phyloP scores from a whole-genome alignment of 106 monocot species.

The Allium cepa region DNA sequence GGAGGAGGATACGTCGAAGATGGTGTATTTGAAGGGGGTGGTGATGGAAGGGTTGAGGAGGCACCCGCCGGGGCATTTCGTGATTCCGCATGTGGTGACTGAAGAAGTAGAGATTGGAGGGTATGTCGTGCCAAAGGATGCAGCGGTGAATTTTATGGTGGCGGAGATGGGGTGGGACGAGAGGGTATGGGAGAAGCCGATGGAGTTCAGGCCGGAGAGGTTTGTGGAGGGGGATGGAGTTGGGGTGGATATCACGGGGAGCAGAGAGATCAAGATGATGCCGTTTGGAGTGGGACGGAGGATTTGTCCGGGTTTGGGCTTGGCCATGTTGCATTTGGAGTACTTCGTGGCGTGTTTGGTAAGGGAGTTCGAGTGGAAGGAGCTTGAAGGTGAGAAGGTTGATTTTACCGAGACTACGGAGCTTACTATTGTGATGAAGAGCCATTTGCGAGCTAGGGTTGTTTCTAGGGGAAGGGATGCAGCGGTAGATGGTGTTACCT shows the following conservation, averaged over 20 bases:
- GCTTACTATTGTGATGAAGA: slow-evolving; percentile 25
- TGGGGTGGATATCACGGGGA: slow-evolving; percentile 8
- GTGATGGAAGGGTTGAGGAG: slow-evolving; percentile 30
- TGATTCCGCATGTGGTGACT: slow-evolving; percentile 23
- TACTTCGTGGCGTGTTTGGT: slow-evolving; percentile 24
- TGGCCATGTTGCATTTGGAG: slow-evolving; percentile 18
- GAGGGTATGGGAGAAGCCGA: slow-evolving; percentile 20
- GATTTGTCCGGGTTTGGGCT: slow-evolving; percentile 14
- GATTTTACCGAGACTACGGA: slow-evolving; percentile 21
- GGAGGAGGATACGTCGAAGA: slow-evolving; percentile 19
- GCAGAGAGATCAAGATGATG: slow-evolving; percentile 35
- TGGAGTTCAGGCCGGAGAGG: slow-evolving; percentile 31
- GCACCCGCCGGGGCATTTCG: slow-evolving; percentile 29
- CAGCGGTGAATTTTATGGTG: slow-evolving; percentile 20
- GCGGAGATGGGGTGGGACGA: slow-evolving; percentile 22
- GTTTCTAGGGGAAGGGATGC: background rate
- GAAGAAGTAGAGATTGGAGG: slow-evolving; percentile 21
- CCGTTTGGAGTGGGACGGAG: slow-evolving; percentile 30
- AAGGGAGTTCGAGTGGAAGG: slow-evolving; percentile 23
- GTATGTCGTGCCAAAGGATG: slow-evolving; percentile 15
- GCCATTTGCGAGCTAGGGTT: slow-evolving; percentile 14
- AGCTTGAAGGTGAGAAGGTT: slow-evolving; percentile 4
- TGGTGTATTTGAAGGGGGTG: slow-evolving; percentile 34
- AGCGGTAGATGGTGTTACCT: too few relatives aligned
- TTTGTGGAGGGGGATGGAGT: slow-evolving; percentile 10